Base-by-base conservation (phyloP, 371 early-diverging fungal genomes). In the Syncephalastrum contaminatum region DNA sequence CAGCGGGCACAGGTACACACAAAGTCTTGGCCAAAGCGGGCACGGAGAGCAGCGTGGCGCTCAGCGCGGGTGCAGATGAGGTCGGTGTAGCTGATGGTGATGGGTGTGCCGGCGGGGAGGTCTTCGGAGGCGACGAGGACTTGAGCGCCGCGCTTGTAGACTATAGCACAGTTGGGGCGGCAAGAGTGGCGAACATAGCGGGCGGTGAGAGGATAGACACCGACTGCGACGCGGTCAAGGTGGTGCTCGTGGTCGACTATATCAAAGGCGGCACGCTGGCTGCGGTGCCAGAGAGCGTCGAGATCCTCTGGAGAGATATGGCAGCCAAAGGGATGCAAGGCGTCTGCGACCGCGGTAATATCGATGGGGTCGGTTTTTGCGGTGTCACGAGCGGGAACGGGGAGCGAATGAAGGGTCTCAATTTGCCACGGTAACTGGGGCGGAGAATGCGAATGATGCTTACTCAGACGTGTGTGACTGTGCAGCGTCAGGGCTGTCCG, bases 181-280 rank as follows among this genome's bases (percentile, higher is more conserved):
- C 95, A 95, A 3, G 91, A 89, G 68, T 95, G 94, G 58, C 85
- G 85, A 47, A 94, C 61, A 24, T 56, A 80, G 48, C 91, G 67
- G 1, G 92, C 75, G 1, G 84, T 89, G 16, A 90, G 54, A 0
- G 93, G 92, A 57, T 86, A 91, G 14, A 87, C 77, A 14, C 91
- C 92, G 16, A 86, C 84, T 0, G 84, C 93, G 50, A 89, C 64
- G 3, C 75, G 63, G 36, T 87, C 86, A 46, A 89, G 54, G 10
- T 88, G 80, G 2, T 75, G 61, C 43, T 89, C 90, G 49, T 60
- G 60, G 47, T 67, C 67, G n/a, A 52, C 24, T 41, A 67, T 60
- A 39, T 54, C 51, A 48, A 67, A 67, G n/a, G 53, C 45, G 6
- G 63, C 48, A 13, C 46, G 44, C 21, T 53, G 55, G 22, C 53